Evolutionary conservation across 1,139 yeast species (phyloP).

Genomic region (Taphrina deformans): DNA sequence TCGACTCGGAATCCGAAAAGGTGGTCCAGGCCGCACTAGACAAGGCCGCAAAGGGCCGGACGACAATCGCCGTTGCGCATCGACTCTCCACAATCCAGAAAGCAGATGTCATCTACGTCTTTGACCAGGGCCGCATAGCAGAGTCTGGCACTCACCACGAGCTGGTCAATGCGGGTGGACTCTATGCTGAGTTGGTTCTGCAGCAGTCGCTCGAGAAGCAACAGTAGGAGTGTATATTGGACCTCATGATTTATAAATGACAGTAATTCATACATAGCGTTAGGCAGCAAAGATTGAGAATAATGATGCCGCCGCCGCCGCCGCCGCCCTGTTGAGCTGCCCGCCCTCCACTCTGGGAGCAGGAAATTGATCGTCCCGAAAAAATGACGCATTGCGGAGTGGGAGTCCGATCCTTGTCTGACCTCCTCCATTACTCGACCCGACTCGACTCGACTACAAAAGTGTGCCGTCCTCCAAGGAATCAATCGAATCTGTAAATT

Average conservation of each 20-base stretch:
- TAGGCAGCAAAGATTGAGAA: background rate
- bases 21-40: slow-evolving; percentile 68
- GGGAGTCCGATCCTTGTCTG: no score
- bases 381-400: background rate
- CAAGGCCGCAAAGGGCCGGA: slow-evolving; percentile 60
- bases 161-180: slow-evolving; percentile 46
- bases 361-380: background rate
- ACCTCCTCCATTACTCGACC: background rate
- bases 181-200: slow-evolving; percentile 49
- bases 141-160: slow-evolving; percentile 62
- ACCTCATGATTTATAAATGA: no score
- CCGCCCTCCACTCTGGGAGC: no score
- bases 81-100: slow-evolving; percentile 85
- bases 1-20: slow-evolving; percentile 73
- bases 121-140: slow-evolving; percentile 67
- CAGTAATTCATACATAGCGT: no score
- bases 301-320: background rate
- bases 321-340: no score
- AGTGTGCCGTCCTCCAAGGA: no score
- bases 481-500: background rate
- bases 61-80: slow-evolving; percentile 82
- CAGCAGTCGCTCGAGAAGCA: slow-evolving; percentile 36
- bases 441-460: background rate
- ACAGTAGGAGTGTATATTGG: background rate
- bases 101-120: slow-evolving; percentile 85